Conservation (phyloP, 306 rosid genomes). For the Cucurbita argyrosperma region DNA sequence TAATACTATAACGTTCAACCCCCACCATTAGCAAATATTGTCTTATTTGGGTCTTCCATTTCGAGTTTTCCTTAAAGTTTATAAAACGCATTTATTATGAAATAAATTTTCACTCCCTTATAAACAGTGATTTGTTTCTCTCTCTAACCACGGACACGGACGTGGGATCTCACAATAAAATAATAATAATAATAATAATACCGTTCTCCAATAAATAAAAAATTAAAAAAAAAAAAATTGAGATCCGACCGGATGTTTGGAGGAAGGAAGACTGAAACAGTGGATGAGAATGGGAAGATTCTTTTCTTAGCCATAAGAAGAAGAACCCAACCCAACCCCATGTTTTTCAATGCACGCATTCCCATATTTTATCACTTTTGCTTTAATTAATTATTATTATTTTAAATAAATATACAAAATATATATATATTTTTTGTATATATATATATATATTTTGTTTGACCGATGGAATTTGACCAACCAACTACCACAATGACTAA, state of each 20-base stretch:
- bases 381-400: background rate
- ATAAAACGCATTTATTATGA: too few species aligned
- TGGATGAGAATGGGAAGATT: slow-evolving; percentile 1
- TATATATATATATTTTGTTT: background rate
- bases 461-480: slow-evolving; percentile 6
- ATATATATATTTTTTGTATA: background rate
- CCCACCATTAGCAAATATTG: too few species aligned
- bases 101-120: too few species aligned
- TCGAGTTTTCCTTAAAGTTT: too few species aligned
- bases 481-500: slow-evolving; percentile 3
- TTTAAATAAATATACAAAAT: background rate
- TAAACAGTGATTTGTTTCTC: too few species aligned
- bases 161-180: too few species aligned
- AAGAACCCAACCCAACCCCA: background rate
- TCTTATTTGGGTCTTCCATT: too few species aligned
- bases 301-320: background rate
- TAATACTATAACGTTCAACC: too few species aligned
- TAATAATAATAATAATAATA: too few species aligned
- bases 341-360: background rate
- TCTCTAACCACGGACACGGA: too few species aligned
- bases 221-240: background rate
- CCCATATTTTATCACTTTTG: background rate
- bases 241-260: slow-evolving; percentile 3
- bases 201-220: background rate
- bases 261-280: background rate